Conservation (phyloP, 495 filamentous ascomycete species). For the Oleoguttula mirabilis region DNA sequence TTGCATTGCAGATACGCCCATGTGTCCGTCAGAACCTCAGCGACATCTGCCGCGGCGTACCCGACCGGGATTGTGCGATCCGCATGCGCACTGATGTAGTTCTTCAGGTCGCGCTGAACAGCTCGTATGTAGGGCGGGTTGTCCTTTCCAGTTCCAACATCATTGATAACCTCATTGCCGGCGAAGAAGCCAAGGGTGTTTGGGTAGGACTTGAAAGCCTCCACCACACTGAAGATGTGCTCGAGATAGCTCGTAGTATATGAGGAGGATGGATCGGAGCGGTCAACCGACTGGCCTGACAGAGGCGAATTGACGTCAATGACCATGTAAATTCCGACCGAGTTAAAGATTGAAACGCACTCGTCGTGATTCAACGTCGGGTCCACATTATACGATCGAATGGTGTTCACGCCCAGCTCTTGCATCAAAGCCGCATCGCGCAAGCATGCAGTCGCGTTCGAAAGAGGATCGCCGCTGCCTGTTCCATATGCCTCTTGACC, state of each 20-base stretch:
- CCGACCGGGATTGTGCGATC: conserved; percentile 66
- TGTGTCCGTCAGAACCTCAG: conserved; percentile 61
- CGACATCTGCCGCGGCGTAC: conserved; percentile 91
- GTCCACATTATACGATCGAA: conserved; percentile 87
- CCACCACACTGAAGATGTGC: conserved; percentile 79
- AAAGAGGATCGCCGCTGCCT: conserved; percentile 56
- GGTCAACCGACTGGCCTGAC: conserved; percentile 60
- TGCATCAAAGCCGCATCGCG: conserved; percentile 92
- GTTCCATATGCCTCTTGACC: conserved; percentile 69
- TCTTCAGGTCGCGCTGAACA: conserved; percentile 72
- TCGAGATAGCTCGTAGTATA: conserved; percentile 68
- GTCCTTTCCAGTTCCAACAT: conserved; percentile 39
- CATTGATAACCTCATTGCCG: conserved; percentile 87
- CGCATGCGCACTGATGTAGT: conserved; percentile 67
- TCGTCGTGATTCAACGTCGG: conserved; percentile 75
- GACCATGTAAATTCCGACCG: conserved; percentile 40
- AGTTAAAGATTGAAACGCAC: conserved; percentile 86
- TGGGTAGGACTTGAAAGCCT: conserved; percentile 87
- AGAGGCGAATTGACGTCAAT: conserved; percentile 91
- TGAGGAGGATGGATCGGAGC: conserved; percentile 49
- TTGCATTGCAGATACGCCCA: conserved; percentile 74
- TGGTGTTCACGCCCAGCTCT: conserved; percentile 68
- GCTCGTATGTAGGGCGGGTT: conserved; percentile 60
- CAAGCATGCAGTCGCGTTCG: conserved; percentile 59
- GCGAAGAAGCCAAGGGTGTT: conserved; percentile 88